These are phyloP conservation scores for Cadophora malorum DNA, from an alignment of 2,329 filamentous ascomycete species.

Conservation along the genomic window DNA sequence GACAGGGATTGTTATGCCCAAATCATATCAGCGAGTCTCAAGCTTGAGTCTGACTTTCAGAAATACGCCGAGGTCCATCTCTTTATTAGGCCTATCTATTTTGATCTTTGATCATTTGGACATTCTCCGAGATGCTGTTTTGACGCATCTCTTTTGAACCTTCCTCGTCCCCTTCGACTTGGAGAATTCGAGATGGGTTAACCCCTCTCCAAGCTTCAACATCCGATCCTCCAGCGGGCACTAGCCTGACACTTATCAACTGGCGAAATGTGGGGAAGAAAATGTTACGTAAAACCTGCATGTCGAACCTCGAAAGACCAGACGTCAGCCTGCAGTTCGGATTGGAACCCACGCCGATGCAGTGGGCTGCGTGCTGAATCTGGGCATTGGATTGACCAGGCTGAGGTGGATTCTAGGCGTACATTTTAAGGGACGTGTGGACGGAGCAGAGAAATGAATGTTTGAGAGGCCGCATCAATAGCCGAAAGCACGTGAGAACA, in stretches of 20 bases:
- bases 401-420: not conserved
- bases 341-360: not conserved
- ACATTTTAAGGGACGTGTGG: no score
- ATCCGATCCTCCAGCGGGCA: constrained; percentile 4
- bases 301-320: not conserved
- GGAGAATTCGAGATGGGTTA: not conserved
- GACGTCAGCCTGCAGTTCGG: constrained; percentile 10
- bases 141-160: not conserved
- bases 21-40: not conserved
- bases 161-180: not conserved
- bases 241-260: constrained; percentile 19
- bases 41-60: not conserved
- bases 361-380: constrained; percentile 16
- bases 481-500: not conserved
- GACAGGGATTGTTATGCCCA: constrained; percentile 1
- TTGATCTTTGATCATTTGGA: not conserved
- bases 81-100: not conserved
- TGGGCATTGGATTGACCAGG: constrained; percentile 24
- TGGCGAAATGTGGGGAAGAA: constrained; percentile 26
- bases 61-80: no score
- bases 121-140: not conserved
- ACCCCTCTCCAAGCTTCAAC: not conserved
- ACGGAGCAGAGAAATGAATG: not conserved
- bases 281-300: constrained; percentile 27
- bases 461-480: no score